Percentiles rank a stretch among this genome's conserved stretches.
Conservation (phyloP, 1,284 basidiomycete species). For the Cryptococcus sp. region DNA sequence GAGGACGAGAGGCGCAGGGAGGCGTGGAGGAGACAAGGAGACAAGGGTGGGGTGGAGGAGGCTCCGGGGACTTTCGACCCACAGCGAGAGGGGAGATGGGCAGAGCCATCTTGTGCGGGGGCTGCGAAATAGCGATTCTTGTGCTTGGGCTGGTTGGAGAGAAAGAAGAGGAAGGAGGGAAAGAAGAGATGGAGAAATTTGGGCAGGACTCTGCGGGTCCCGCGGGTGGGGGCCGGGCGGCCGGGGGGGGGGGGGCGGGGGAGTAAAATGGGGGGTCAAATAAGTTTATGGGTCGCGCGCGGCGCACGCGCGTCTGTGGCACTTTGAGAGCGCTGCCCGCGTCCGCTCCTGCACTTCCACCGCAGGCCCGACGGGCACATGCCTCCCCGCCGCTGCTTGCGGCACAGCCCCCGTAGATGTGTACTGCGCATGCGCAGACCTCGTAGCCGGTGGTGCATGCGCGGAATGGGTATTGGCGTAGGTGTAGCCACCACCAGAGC, state of each 20-base stretch:
- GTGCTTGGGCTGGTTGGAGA: conserved; percentile 27
- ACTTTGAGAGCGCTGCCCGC: background rate
- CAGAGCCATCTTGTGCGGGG: conserved; percentile 30
- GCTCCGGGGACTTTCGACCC: conserved; percentile 51
- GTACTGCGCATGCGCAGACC: background rate
- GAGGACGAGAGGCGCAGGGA: conserved; percentile 2
- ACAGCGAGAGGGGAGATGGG: conserved; percentile 34
- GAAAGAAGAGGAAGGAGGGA: conserved; percentile 15
- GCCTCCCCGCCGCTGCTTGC: background rate
- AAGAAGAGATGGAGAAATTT: conserved; percentile 9
- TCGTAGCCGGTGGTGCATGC: background rate
- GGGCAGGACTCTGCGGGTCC: too few relatives aligned
- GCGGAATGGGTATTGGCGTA: background rate
- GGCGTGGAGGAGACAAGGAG: background rate
- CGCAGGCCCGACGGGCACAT: conserved; percentile 5
- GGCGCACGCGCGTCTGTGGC: too few relatives aligned
- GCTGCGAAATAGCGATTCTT: conserved; percentile 49
- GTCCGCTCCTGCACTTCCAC: conserved; percentile 1
- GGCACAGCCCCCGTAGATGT: background rate
- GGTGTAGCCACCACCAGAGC: conserved; percentile 7
- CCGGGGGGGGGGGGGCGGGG: too few relatives aligned
- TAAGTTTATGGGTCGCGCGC: too few relatives aligned
- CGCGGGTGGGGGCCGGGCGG: too few relatives aligned
- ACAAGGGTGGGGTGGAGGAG: conserved; percentile 10
- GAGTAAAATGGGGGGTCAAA: too few relatives aligned